A percentile compares a stretch with the other conserved stretches of the same genome.
Conservation (phyloP, 306 rosid species). For the Pterocarpus santalinus region DNA sequence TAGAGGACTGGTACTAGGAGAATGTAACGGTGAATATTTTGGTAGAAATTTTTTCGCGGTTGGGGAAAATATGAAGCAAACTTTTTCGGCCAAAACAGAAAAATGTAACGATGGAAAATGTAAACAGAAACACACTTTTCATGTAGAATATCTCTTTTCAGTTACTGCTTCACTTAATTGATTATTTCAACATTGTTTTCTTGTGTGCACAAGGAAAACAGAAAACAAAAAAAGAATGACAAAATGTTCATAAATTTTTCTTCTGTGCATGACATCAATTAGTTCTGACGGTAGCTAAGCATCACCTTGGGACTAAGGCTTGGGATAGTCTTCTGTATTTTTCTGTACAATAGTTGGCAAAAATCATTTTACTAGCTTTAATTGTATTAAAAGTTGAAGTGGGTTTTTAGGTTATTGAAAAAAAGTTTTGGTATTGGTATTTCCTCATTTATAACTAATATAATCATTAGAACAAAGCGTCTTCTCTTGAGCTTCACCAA, state of each 20-base stretch:
- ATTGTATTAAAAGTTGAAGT: conserved; percentile 12
- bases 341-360: conserved; percentile 18
- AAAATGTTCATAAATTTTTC: conserved; percentile 8
- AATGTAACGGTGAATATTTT: background rate
- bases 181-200: conserved; percentile 8
- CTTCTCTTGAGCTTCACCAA: background rate
- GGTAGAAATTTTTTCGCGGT: too few species aligned
- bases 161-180: conserved; percentile 5
- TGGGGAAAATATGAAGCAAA: too few species aligned
- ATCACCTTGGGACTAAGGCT: conserved; percentile 3
- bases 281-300: conserved; percentile 15
- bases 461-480: background rate
- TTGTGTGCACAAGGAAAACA: conserved; percentile 25
- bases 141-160: conserved; percentile 21
- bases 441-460: conserved; percentile 9
- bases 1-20: background rate
- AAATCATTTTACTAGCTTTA: conserved; percentile 6
- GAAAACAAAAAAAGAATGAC: background rate
- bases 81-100: too few species aligned
- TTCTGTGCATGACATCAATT: conserved; percentile 13
- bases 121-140: background rate
- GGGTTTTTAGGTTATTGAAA: background rate
- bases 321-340: background rate
- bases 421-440: background rate
- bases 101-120: too few species aligned